These are phyloP conservation scores for Chaetomidium leptoderma DNA, from an alignment of 495 filamentous ascomycete species.

Conservation along the genomic window DNA sequence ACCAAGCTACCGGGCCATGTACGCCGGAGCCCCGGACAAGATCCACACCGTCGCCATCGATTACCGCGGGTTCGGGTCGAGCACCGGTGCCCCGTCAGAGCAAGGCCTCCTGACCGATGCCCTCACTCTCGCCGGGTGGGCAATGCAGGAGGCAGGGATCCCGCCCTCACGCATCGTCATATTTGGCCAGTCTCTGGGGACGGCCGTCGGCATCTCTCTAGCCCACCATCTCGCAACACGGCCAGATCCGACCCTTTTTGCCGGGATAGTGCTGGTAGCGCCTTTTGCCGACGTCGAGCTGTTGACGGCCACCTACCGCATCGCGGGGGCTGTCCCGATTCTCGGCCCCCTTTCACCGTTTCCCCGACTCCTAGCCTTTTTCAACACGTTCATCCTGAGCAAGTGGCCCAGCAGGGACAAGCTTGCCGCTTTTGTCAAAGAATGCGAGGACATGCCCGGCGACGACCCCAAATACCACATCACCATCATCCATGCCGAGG, in stretches of 20 bases:
- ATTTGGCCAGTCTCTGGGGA: constrained; percentile 80
- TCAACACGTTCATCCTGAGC: constrained; percentile 42
- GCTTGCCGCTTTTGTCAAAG: constrained; percentile 40
- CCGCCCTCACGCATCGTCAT: constrained; percentile 70
- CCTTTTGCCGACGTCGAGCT: constrained; percentile 68
- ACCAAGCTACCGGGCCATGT: constrained; percentile 55
- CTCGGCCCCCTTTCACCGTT: constrained; percentile 61
- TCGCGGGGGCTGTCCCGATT: constrained; percentile 70
- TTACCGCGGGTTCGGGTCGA: constrained; percentile 83
- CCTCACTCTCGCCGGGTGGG: constrained; percentile 64
- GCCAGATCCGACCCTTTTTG: constrained; percentile 47
- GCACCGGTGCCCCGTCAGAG: constrained; percentile 73
- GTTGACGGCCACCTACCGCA: constrained; percentile 57
- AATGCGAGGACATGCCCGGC: constrained; percentile 34
- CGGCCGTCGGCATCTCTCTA: constrained; percentile 69
- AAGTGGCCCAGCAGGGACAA: constrained; percentile 49
- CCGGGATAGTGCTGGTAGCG: constrained; percentile 68
- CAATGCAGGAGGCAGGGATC: constrained; percentile 57
- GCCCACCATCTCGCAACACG: constrained; percentile 32
- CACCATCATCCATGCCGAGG: constrained; percentile 63
- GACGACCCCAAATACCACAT: constrained; percentile 47
- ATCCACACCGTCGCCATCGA: constrained; percentile 64
- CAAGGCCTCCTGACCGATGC: constrained; percentile 76
- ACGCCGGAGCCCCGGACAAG: constrained; percentile 52
- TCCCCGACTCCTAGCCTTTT: constrained; percentile 39